phyloP scores from a whole-genome alignment of 257 asterid species.

The Knoxia roxburghii region DNA sequence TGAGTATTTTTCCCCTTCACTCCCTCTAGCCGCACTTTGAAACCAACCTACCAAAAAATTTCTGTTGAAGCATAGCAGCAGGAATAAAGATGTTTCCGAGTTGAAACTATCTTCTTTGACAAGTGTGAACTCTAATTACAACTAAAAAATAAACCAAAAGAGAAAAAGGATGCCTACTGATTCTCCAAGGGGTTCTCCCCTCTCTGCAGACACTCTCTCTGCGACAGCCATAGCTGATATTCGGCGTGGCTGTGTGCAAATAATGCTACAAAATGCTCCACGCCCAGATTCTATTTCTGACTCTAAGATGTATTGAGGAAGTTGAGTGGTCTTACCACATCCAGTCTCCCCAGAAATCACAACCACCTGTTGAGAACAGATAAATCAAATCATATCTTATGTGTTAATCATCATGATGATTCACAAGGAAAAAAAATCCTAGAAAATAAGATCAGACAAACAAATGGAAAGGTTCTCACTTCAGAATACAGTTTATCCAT shows the following conservation, averaged over 20 bases:
- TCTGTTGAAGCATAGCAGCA: slow-evolving; percentile 34
- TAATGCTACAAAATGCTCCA: slow-evolving; percentile 95
- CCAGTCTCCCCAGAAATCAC: slow-evolving; percentile 99
- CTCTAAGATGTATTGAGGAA: slow-evolving; percentile 92
- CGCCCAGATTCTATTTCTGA: slow-evolving; percentile 97
- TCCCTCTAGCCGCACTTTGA: slow-evolving; percentile 95
- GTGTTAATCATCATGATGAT: background rate
- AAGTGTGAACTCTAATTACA: slow-evolving; percentile 7
- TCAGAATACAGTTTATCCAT: background rate
- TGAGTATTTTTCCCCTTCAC: slow-evolving; percentile 91
- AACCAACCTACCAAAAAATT: slow-evolving; percentile 74
- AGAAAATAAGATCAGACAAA: background rate
- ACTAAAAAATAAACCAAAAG: slow-evolving; percentile 5
- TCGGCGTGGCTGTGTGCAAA: slow-evolving; percentile 97
- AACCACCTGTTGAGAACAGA: slow-evolving; percentile 52
- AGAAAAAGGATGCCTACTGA: slow-evolving; percentile 58
- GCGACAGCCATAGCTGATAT: slow-evolving; percentile 96
- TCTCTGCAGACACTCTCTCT: slow-evolving; percentile 92
- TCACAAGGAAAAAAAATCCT: background rate
- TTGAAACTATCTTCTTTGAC: slow-evolving; percentile 17
- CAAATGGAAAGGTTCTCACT: background rate
- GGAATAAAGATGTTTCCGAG: slow-evolving; percentile 25
- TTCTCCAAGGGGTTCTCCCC: slow-evolving; percentile 99
- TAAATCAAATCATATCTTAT: background rate
- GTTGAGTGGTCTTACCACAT: slow-evolving; percentile 98